phyloP scores from a whole-genome alignment of 805 yeast genomes.

The Hanseniaspora meyeri region DNA sequence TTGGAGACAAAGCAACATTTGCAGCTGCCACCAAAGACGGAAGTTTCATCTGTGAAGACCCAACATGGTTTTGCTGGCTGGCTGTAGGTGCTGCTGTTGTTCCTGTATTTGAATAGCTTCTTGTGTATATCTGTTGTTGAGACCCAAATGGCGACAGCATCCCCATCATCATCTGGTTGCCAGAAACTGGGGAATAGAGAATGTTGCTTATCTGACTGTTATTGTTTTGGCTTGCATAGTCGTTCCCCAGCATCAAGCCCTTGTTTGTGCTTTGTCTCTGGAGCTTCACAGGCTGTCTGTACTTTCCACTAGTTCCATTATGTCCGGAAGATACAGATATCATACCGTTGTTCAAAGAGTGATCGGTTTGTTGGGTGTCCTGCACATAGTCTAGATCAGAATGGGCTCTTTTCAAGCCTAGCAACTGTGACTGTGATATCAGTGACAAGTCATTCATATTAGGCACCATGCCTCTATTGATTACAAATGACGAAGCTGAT shows the following conservation, averaged over 20 bases:
- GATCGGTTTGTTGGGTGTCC: not conserved
- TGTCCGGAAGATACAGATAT: not conserved
- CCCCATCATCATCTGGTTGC: not conserved
- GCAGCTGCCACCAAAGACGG: constrained; percentile 11
- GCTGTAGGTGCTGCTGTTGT: not conserved
- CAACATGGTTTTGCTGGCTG: not conserved
- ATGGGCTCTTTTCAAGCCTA: not conserved
- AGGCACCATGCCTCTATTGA: not conserved
- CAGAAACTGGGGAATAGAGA: not conserved
- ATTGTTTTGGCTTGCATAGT: not conserved
- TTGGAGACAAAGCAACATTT: constrained; percentile 1
- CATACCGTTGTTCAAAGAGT: not conserved
- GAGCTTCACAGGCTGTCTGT: constrained; percentile 9
- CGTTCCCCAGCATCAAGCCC: not conserved
- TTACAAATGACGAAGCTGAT: not conserved
- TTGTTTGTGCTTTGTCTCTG: constrained; percentile 8
- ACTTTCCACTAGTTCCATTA: not conserved
- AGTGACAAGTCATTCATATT: not conserved
- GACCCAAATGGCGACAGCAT: constrained; percentile 13
- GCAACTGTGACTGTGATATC: not conserved
- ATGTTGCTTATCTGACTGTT: not conserved
- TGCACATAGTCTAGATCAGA: not conserved
- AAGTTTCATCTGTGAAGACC: not conserved
- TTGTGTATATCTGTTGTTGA: not conserved
- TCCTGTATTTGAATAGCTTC: not conserved